phyloP scores from a whole-genome alignment of 495 filamentous ascomycete genomes.

The Thermothielavioides terrestris region DNA sequence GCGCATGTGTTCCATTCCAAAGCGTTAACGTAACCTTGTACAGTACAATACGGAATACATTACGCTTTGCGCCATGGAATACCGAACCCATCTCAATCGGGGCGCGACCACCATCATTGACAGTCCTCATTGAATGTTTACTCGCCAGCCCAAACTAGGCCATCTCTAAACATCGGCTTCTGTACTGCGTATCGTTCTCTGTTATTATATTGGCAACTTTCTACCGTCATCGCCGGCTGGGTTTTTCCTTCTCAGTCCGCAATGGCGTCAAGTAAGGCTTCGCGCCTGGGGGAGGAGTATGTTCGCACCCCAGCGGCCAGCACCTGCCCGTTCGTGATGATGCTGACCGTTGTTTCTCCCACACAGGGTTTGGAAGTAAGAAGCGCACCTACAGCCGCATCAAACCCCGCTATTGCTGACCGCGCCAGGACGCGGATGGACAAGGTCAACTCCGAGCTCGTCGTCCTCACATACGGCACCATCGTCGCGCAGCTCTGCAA shows the following conservation, averaged over 20 bases:
- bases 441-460: conserved; percentile 81
- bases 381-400: conserved; percentile 14
- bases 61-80: too few species aligned
- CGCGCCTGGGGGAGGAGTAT: conserved; percentile 95
- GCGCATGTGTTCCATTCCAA: too few species aligned
- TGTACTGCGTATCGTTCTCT: too few species aligned
- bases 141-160: background rate
- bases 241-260: background rate
- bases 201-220: too few species aligned
- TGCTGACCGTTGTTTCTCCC: background rate
- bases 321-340: background rate
- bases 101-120: too few species aligned
- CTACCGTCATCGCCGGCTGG: too few species aligned
- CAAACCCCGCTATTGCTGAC: conserved; percentile 5
- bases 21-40: conserved; percentile 10
- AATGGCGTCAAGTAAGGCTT: conserved; percentile 84
- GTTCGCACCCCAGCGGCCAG: conserved; percentile 27
- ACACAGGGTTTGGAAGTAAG: conserved; percentile 93
- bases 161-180: too few species aligned
- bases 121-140: too few species aligned
- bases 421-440: conserved; percentile 52
- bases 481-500: conserved; percentile 95
- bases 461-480: conserved; percentile 94
- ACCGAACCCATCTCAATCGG: too few species aligned
- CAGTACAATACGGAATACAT: too few species aligned